phyloP scores from a whole-genome alignment of 2,329 filamentous ascomycete genomes.

The Calonectria honghensis region DNA sequence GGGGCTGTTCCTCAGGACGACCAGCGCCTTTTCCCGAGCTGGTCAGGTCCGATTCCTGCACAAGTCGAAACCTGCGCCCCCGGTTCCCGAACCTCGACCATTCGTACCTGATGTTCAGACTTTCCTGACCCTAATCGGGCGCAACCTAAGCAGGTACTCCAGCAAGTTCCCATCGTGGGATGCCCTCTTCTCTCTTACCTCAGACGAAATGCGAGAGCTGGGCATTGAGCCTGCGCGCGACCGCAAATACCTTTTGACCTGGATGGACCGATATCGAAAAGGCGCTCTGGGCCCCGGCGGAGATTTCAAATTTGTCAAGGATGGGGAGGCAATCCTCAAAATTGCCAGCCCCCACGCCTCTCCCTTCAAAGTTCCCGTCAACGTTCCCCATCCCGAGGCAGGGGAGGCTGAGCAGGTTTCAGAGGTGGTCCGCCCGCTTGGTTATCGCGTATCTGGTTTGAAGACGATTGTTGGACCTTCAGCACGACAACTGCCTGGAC shows the following conservation, averaged over 20 bases:
- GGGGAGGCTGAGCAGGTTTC: slow-evolving; percentile 51
- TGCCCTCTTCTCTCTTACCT: slow-evolving; percentile 88
- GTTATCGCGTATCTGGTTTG: slow-evolving; percentile 80
- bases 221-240: slow-evolving; percentile 91
- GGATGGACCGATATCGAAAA: slow-evolving; percentile 88
- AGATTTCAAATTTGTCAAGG: slow-evolving; percentile 82
- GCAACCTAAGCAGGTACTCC: slow-evolving; percentile 86
- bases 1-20: slow-evolving; percentile 57
- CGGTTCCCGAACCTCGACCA: slow-evolving; percentile 82
- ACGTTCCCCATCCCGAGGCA: slow-evolving; percentile 69
- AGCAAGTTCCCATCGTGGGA: slow-evolving; percentile 94
- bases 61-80: slow-evolving; percentile 61
- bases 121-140: slow-evolving; percentile 94
- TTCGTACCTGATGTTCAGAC: slow-evolving; percentile 90
- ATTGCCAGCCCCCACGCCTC: slow-evolving; percentile 65
- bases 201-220: slow-evolving; percentile 85
- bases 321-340: slow-evolving; percentile 72
- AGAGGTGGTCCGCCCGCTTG: slow-evolving; percentile 57
- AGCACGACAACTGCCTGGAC: slow-evolving; percentile 80
- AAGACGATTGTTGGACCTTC: slow-evolving; percentile 85
- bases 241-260: slow-evolving; percentile 88
- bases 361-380: slow-evolving; percentile 69
- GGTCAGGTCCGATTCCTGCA: slow-evolving; percentile 67
- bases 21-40: slow-evolving; percentile 56
- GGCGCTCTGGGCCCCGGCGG: slow-evolving; percentile 88